These are phyloP conservation scores for Bretschneidera sinensis DNA, from an alignment of 345 rosid species.

Conservation along the genomic window DNA sequence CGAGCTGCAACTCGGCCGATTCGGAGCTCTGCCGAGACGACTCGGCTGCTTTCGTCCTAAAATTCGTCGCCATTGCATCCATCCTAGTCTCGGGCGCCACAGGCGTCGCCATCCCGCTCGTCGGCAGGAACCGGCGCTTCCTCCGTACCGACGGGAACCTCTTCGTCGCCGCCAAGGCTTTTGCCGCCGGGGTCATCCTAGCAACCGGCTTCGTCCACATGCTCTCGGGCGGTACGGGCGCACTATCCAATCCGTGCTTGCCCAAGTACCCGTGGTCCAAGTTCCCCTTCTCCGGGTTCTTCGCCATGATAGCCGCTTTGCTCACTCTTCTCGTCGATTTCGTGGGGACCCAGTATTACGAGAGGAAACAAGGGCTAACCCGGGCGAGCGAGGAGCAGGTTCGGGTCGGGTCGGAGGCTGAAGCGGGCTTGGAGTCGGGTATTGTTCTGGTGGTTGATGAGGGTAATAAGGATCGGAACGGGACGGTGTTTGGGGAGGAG, in stretches of 20 bases:
- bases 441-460: conserved; percentile 25
- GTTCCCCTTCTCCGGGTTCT: conserved; percentile 82
- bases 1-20: conserved; percentile 37
- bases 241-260: conserved; percentile 60
- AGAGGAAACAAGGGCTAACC: conserved; percentile 64
- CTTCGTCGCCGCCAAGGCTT: conserved; percentile 78
- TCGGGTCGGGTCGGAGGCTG: conserved; percentile 23
- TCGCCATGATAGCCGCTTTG: conserved; percentile 79
- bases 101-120: conserved; percentile 65
- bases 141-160: conserved; percentile 62
- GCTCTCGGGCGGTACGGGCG: conserved; percentile 60
- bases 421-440: conserved; percentile 42
- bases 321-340: conserved; percentile 77
- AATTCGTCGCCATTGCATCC: conserved; percentile 63
- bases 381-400: conserved; percentile 36
- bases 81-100: conserved; percentile 62
- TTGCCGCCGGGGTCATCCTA: conserved; percentile 89
- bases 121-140: conserved; percentile 60
- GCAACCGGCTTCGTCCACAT: conserved; percentile 97
- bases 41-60: conserved; percentile 49
- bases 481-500: conserved; percentile 78
- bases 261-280: conserved; percentile 70
- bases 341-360: conserved; percentile 81
- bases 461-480: conserved; percentile 25
- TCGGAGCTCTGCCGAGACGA: conserved; percentile 60